Evolutionary conservation across 441 rosid species (phyloP), one percentile per base, ranked within the genome.

Genomic region (California macrophylla): DNA sequence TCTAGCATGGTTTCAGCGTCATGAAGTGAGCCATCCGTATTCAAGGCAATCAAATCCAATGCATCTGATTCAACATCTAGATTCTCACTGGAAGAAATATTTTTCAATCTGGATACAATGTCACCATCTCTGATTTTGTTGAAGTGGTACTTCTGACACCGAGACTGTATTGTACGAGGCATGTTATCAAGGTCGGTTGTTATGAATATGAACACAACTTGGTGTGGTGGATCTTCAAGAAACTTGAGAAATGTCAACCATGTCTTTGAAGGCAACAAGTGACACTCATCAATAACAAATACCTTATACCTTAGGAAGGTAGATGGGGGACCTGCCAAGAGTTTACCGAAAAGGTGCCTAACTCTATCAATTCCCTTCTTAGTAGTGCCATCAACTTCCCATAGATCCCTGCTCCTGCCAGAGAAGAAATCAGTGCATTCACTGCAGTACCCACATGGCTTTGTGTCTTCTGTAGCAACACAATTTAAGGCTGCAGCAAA

Each of bases 1-100:
- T 94, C 98, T 75, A 94, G 77, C 97, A 94, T 90, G 38, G 97
- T 90, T 82, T 94, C 98, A 30, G 98, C 97, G 80, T 94, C 99
- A 66, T 94, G 94, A 73, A 94, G 97, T 13, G 99, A 94, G 54
- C 99, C 99, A 76, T 92, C 97, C 18, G 97, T 93, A 74, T 86
- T 94, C 76, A 86, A 66, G 78, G 99, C 91, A 80, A 94, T 92
- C 80, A 94, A 79, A 68, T 94, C 92, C 79, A 94, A 71, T 12
- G 99, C 97, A 72, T 90, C 96, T 5, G 75, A 75, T 70, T 94
- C 99, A 61, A 89, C 96, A 67, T 94, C 91, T 76, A 94, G 84
- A 81, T 84, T 85, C 85, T 94, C 99, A 20, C 84, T 85, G 10
- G 81, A 64, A 73, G 96, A 82, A 63, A 94, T 85, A 71, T 84